Evolutionary conservation across 495 filamentous ascomycete species (phyloP), one percentile per base, ranked within the genome.

Genomic region (Penicillium tannophilum): DNA sequence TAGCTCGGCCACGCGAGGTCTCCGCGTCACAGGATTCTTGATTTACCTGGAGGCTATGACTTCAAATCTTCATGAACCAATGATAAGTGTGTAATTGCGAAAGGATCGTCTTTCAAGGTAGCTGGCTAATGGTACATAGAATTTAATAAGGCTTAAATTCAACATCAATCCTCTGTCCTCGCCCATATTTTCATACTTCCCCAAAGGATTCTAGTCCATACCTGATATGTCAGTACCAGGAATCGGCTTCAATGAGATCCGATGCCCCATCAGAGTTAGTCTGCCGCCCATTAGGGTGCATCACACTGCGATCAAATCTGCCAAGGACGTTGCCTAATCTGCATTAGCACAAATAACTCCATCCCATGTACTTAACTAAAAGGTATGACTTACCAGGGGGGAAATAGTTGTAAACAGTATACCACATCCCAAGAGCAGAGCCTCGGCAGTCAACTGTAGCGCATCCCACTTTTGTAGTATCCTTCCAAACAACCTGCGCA

Each of bases 351-450:
- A 11, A 2, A 41, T 1, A 3, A 41, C 2, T 6, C 1, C 39
- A 41, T 4, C 16, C 2, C 16, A 41, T 11, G 8, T 0, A 41
- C 4, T 4, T 4, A 17, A 41, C 17, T 3, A 16, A 6, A n/a
- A 0, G n/a, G n/a, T 17, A 31, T 8, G 5, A 19, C 46, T 14
- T 17, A 49, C 46, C 46, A 30, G 46, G 46, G 4, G 46, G 46
- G 19, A 33, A n/a, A 10, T 49, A 49, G 16, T 49, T 49, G 26
- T 26, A 49, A 11, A 49, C 46, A 17, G 46, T 49, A 49, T 31
- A 49, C 46, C 46, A 49, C 46, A 49, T 49, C 5, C 26, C 14
- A 4, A 49, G 16, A 33, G 23, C 2, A 4, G 23, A 8, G n/a
- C 6, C 11, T 17, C 26, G 20, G 16, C 46, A 49, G 26, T 49